These are phyloP conservation scores for Pseudocercospora fuligena DNA, from an alignment of 2,329 filamentous ascomycete species.

Conservation along the genomic window DNA sequence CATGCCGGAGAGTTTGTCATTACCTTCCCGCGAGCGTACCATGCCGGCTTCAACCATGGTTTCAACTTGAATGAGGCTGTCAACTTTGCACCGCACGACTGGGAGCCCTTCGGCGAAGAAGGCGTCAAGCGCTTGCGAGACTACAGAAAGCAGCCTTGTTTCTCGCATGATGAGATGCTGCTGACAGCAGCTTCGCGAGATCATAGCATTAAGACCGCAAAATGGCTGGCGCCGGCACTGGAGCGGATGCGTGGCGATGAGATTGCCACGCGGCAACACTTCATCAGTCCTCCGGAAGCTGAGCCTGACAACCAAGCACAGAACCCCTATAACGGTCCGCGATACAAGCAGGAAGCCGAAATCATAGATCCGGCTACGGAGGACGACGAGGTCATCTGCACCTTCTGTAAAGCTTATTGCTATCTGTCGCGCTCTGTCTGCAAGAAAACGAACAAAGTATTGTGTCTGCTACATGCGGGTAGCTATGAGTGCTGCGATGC, in stretches of 20 bases:
- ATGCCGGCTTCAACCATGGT: conserved; percentile 95
- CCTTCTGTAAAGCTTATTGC: conserved; percentile 88
- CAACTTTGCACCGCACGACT: conserved; percentile 93
- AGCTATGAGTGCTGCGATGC: conserved; percentile 78
- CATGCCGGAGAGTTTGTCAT: conserved; percentile 94
- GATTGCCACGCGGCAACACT: conserved; percentile 67
- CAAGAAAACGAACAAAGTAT: conserved; percentile 75
- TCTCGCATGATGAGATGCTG: conserved; percentile 93
- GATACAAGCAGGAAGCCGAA: conserved; percentile 59
- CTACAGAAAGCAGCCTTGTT: conserved; percentile 91
- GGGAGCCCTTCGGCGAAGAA: conserved; percentile 88
- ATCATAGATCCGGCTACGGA: conserved; percentile 72
- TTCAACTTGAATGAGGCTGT: conserved; percentile 99
- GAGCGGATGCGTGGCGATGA: conserved; percentile 79
- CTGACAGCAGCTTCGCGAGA: conserved; percentile 85
- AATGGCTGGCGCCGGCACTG: conserved; percentile 90
- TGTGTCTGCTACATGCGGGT: conserved; percentile 84
- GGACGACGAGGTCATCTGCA: conserved; percentile 92
- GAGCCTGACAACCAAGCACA: conserved; percentile 50
- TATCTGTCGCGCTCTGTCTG: conserved; percentile 92
- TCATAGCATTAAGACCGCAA: conserved; percentile 84
- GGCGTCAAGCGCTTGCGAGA: conserved; percentile 85
- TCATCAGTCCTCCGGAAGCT: conserved; percentile 59
- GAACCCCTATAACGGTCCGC: conserved; percentile 38
- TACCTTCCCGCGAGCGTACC: conserved; percentile 95